A percentile compares a stretch with the other conserved stretches of the same genome.
Conservation (phyloP, 2,329 filamentous ascomycete genomes). For the Diplodia corticola region DNA sequence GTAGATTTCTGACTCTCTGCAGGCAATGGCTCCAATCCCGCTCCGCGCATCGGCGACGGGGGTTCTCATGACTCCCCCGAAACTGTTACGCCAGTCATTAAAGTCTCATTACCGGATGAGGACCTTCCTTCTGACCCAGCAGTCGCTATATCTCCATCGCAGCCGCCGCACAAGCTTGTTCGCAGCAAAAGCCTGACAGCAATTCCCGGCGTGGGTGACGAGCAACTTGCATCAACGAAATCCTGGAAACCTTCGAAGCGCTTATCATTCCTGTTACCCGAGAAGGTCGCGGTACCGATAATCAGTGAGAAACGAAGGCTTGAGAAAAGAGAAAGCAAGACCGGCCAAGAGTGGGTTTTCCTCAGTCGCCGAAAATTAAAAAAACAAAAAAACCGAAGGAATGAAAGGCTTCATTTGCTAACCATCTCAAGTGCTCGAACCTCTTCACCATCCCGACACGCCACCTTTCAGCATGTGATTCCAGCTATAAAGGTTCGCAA, state of each 20-base stretch:
- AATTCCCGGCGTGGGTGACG: background rate
- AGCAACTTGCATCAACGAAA: background rate
- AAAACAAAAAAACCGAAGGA: no score
- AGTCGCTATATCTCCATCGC: background rate
- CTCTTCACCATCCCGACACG: background rate
- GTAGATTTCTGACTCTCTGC: no score
- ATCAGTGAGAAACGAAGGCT: background rate
- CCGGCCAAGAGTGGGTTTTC: background rate
- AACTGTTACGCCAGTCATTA: background rate
- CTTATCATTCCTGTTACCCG: background rate
- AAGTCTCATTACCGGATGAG: background rate
- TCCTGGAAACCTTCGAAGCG: background rate
- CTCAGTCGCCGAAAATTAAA: no score
- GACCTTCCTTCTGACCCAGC: background rate
- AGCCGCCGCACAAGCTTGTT: background rate
- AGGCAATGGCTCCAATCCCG: background rate
- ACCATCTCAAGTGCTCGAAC: background rate
- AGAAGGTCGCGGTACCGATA: background rate
- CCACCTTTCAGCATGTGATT: background rate
- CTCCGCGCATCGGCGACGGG: background rate
- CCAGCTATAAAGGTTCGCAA: background rate
- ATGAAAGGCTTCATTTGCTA: background rate
- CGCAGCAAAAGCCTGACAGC: slow-evolving; percentile 4
- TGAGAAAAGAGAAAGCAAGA: background rate
- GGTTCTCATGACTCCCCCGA: background rate